phyloP scores from a whole-genome alignment of 306 rosid species.

The Coriaria nepalensis region DNA sequence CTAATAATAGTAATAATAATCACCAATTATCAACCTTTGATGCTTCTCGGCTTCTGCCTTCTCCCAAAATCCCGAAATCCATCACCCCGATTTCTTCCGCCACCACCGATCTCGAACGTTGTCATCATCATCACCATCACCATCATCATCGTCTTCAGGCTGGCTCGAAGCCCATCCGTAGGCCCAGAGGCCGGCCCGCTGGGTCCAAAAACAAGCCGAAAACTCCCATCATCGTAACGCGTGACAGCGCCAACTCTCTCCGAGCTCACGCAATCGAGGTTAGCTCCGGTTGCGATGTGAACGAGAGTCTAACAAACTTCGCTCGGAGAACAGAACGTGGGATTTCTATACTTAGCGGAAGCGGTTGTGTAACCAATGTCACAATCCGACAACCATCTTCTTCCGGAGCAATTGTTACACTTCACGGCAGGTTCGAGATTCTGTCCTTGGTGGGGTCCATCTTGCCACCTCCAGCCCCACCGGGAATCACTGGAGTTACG shows the following conservation, averaged over 20 bases:
- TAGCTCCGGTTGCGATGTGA: constrained; percentile 67
- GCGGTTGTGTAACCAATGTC: constrained; percentile 79
- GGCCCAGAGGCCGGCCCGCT: constrained; percentile 77
- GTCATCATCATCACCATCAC: too few relatives aligned
- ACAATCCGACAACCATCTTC: constrained; percentile 81
- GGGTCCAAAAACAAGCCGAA: constrained; percentile 94
- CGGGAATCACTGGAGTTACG: constrained; percentile 66
- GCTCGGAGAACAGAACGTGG: constrained; percentile 82
- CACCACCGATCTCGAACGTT: too few relatives aligned
- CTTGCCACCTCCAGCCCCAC: constrained; percentile 85
- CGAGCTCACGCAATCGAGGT: constrained; percentile 91
- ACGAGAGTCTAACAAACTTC: constrained; percentile 65
- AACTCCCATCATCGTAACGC: constrained; percentile 89
- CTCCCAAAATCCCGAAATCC: constrained; percentile 3
- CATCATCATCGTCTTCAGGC: not conserved
- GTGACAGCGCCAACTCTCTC: constrained; percentile 90
- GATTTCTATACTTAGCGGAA: constrained; percentile 79
- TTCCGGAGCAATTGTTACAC: constrained; percentile 59
- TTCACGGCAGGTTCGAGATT: constrained; percentile 90
- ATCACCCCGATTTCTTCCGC: constrained; percentile 6
- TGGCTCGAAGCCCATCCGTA: constrained; percentile 39
- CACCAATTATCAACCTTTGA: constrained; percentile 6
- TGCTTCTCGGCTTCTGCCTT: not conserved
- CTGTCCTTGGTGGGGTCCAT: constrained; percentile 69
- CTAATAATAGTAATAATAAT: not conserved